These are phyloP conservation scores for Pseudotsuga menziesii DNA, from an alignment of 75 land plant species.

Conservation along the genomic window DNA sequence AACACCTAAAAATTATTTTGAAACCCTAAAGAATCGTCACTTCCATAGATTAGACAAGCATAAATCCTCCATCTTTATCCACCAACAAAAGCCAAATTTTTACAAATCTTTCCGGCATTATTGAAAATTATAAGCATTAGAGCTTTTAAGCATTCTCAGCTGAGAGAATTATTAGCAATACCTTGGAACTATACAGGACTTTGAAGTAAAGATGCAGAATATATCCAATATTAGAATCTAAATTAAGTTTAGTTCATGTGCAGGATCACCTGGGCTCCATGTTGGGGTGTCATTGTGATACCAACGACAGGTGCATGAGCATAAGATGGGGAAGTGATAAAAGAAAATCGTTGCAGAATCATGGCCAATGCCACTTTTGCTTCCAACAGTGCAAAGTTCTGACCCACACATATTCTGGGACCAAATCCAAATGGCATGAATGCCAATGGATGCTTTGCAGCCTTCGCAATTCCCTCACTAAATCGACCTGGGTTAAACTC, in stretches of 20 bases:
- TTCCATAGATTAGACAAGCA: too few relatives aligned
- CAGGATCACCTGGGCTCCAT: conserved; percentile 26
- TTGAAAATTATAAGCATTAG: too few relatives aligned
- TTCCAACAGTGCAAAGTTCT: conserved; percentile 39
- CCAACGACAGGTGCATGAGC: conserved; percentile 32
- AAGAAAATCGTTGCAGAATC: conserved; percentile 34
- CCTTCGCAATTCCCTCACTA: conserved; percentile 13
- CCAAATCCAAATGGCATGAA: conserved; percentile 48
- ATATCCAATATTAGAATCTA: conserved; percentile 12
- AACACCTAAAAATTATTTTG: too few relatives aligned
- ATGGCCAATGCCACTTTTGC: conserved; percentile 29
- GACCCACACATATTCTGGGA: conserved; percentile 42
- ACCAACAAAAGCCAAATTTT: too few relatives aligned
- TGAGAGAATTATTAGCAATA: too few relatives aligned
- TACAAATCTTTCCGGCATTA: too few relatives aligned
- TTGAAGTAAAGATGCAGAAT: too few relatives aligned
- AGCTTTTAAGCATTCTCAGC: too few relatives aligned
- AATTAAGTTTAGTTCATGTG: not conserved
- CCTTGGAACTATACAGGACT: too few relatives aligned
- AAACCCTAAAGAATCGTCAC: too few relatives aligned
- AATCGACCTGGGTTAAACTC: conserved; percentile 62
- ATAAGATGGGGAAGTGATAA: conserved; percentile 38
- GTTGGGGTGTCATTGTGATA: conserved; percentile 26
- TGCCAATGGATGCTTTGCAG: conserved; percentile 12
- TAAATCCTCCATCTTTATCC: too few relatives aligned